Base-by-base conservation (phyloP, 768 basidiomycete genomes). In the Panaeolus papilionaceus region DNA sequence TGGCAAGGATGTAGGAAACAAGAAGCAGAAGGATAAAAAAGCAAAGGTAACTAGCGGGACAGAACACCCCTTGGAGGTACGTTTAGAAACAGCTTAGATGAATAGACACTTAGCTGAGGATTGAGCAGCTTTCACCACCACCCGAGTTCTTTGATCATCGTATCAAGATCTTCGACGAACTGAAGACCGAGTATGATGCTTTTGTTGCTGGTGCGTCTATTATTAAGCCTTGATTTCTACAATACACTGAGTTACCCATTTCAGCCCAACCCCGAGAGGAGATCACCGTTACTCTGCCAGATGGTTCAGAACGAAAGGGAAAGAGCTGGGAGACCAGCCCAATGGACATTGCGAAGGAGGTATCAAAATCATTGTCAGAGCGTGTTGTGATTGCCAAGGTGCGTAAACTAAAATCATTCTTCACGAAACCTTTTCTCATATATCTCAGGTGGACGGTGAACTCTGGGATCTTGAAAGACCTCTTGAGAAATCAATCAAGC, bases 401-500 rank as follows among this genome's bases (percentile, higher is more conserved):
- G 66, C 62, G 81, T 73, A n/a, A 16, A 18, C 38, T 65, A 23
- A n/a, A 38, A 14, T 20, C 62, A 0, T 39, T 26, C 64, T 26
- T 68, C 44, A 14, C n/a, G 11, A 49, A 23, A 26, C 39, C 33
- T 64, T 12, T 28, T 66, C 63, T 67, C 10, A 71, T 61, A 51
- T 14, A 20, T 0, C 12, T 47, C 66, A 94, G 94, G 95, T 97
- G 62, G 85, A 97, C 70, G 92, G 89, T 62, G 82, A 85, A 58
- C 86, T 99, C 2, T 99, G 96, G 96, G 98, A 99, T 79, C 84
- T 99, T 26, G 94, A 96, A 70, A 86, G 98, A 66, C 97, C 98
- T 0, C 84, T 99, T n/a, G 97, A 99, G 80, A 82, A 83, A 49
- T 89, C 92, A 0, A 90, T 89, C 75, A 89, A 88, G 70, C 85